A percentile compares a stretch with the other conserved stretches of the same genome.
Conservation (phyloP, 2,329 filamentous ascomycete genomes). For the Plectosphaerella plurivora region DNA sequence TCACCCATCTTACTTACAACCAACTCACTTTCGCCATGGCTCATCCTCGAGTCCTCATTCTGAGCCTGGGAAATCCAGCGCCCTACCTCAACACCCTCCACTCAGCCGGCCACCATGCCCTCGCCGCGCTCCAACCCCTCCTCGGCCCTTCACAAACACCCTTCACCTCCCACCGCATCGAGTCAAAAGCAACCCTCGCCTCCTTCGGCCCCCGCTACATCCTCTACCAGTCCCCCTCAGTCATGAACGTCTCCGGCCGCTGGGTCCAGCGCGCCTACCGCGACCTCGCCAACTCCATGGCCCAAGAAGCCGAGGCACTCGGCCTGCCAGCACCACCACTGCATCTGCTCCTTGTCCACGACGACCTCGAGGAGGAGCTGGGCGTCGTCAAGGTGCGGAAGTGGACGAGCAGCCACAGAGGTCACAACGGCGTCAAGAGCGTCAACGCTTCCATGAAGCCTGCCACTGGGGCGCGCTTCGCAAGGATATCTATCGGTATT, state of each 20-base stretch:
- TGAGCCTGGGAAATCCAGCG: constrained; percentile 82
- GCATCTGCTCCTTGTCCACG: constrained; percentile 74
- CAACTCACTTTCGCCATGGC: constrained; percentile 7
- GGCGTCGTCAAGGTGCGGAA: constrained; percentile 63
- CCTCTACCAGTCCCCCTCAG: constrained; percentile 67
- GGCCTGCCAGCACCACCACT: constrained; percentile 9
- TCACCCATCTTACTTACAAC: background rate
- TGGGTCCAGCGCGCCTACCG: constrained; percentile 46
- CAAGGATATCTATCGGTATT: constrained; percentile 76
- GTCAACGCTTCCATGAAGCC: constrained; percentile 46
- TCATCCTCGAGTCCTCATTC: constrained; percentile 63
- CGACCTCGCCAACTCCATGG: constrained; percentile 16
- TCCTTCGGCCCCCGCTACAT: constrained; percentile 51
- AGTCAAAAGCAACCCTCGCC: constrained; percentile 46
- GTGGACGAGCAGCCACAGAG: constrained; percentile 60
- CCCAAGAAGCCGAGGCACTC: constrained; percentile 14
- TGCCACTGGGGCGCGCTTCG: constrained; percentile 36
- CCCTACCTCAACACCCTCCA: constrained; percentile 76
- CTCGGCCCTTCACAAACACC: constrained; percentile 41
- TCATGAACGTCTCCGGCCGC: constrained; percentile 82
- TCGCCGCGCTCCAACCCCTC: constrained; percentile 53
- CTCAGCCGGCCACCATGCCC: constrained; percentile 77
- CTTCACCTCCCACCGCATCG: constrained; percentile 41
- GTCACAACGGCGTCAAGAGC: constrained; percentile 74
- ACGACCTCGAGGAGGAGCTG: constrained; percentile 73